Percentiles rank a stretch among this genome's conserved stretches.
Conservation (phyloP, 305 asterid genomes). For the Fraxinus greggii region DNA sequence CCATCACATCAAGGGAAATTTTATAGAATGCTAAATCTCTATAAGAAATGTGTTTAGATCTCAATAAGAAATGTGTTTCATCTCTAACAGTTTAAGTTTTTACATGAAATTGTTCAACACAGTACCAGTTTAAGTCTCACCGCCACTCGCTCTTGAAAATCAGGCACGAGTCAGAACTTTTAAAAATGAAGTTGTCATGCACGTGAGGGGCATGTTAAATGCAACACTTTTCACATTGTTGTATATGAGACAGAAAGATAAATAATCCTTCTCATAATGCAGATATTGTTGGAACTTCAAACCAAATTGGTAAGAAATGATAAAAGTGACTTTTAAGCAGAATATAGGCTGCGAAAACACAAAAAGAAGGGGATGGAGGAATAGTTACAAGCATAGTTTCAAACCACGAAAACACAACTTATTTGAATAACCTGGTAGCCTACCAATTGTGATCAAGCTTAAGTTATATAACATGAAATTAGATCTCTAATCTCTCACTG, state of each 20-base stretch:
- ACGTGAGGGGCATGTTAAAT: not conserved
- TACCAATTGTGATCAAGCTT: not conserved
- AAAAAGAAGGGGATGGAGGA: not conserved
- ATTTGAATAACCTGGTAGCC: not conserved
- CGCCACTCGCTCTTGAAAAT: not conserved
- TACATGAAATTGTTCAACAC: not conserved
- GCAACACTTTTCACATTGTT: slow-evolving; percentile 65
- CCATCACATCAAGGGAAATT: slow-evolving; percentile 83
- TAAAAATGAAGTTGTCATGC: not conserved
- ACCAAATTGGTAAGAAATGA: slow-evolving; percentile 3
- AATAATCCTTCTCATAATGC: slow-evolving; percentile 86
- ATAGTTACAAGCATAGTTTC: not conserved
- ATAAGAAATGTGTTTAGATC: not conserved
- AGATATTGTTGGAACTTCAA: slow-evolving; percentile 85
- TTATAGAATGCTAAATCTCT: not conserved
- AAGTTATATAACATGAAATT: slow-evolving; percentile 9
- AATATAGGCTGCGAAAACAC: not conserved
- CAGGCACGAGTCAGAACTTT: not conserved
- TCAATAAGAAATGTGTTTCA: not conserved
- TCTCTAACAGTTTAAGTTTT: not conserved
- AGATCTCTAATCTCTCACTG: slow-evolving; percentile 50
- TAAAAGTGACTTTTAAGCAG: not conserved
- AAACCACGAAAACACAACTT: not conserved
- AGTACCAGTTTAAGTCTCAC: not conserved
- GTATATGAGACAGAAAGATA: slow-evolving; percentile 85